phyloP scores from a whole-genome alignment of 106 monocot genomes.

The Agapanthus africanus region DNA sequence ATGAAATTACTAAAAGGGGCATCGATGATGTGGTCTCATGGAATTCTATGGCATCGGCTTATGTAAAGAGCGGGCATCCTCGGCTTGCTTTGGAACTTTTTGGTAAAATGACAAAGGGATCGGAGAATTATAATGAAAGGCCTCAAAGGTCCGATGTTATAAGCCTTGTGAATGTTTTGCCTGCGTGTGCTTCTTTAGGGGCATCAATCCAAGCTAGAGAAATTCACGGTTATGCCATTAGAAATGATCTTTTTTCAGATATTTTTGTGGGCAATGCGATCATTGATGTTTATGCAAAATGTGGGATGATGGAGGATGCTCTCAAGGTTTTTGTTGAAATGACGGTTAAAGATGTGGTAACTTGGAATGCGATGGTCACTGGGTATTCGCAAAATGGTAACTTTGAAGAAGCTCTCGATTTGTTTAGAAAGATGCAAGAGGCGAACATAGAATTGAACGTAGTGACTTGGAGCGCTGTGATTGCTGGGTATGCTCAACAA shows the following conservation, averaged over 20 bases:
- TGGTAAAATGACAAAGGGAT: slow-evolving; percentile 31
- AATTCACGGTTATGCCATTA: slow-evolving; percentile 54
- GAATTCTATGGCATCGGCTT: slow-evolving; percentile 66
- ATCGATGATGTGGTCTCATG: slow-evolving; percentile 80
- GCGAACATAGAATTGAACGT: slow-evolving; percentile 57
- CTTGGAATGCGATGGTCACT: slow-evolving; percentile 82
- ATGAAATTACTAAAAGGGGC: slow-evolving; percentile 44
- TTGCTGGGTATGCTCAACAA: slow-evolving; percentile 76
- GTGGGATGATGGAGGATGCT: slow-evolving; percentile 61
- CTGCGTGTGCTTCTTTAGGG: slow-evolving; percentile 63
- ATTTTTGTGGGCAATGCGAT: slow-evolving; percentile 74
- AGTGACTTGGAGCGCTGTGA: slow-evolving; percentile 78
- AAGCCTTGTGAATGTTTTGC: slow-evolving; percentile 76
- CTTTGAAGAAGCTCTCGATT: slow-evolving; percentile 46
- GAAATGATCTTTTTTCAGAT: slow-evolving; percentile 35
- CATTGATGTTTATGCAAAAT: slow-evolving; percentile 73
- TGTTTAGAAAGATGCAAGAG: slow-evolving; percentile 46
- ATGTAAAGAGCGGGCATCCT: slow-evolving; percentile 38
- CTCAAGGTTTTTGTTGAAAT: slow-evolving; percentile 46
- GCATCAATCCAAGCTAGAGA: slow-evolving; percentile 37
- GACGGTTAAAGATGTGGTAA: slow-evolving; percentile 59
- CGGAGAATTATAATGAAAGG: not conserved
- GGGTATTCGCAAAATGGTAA: slow-evolving; percentile 74
- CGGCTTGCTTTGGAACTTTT: slow-evolving; percentile 53
- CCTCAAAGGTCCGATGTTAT: slow-evolving; percentile 44